Evolutionary conservation across 2,329 filamentous ascomycete genomes (phyloP), one percentile per base, ranked within the genome.

Genomic region (Pseudocercospora fuligena): DNA sequence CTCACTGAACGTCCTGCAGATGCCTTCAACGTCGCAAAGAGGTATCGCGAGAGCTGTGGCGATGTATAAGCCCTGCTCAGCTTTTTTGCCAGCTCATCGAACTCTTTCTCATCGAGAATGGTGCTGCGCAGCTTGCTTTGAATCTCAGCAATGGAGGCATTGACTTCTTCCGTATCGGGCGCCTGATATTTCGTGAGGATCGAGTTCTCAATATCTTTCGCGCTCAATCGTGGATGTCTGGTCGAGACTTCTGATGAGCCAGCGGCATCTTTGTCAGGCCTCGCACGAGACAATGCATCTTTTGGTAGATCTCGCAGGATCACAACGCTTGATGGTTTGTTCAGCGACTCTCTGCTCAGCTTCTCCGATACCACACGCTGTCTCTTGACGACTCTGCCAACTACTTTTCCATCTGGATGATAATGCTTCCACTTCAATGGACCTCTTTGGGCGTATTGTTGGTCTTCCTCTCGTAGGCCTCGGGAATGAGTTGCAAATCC

Each of bases 131-230:
- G 74, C 40, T 19, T 43, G 40, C 40, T 43, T 33, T 70, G 69
- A 31, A 76, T 33, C 5, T 59, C 63, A 7, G 76, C 73, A 21
- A 77, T 76, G 6, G 74, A 75, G 8, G 70, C 68, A 47, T 72
- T 69, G 31, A 75, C 69, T 51, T 76, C 74, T 49, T 66, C 66
- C 16, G 72, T 71, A 31, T 71, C 66, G 5, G 73, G 71, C 21
- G 66, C 59, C n/a, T 59, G 33, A 14, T 66, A 57, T 14, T 56
- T 60, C 16, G 64, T 67, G 5, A 63, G 63, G 49, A 74, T 66
- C 11, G 66, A 69, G 36, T 66, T 64, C 51, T 72, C 67, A 27
- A 74, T 73, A 3, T 73, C 67, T 61, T 72, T 64, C 43, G 70
- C 66, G 54, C 69, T 74, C 53, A 71, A 60, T 14, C 49, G 64